Evolutionary conservation across 2,329 filamentous ascomycete genomes (phyloP).

Genomic region (Aspergillus sp.): DNA sequence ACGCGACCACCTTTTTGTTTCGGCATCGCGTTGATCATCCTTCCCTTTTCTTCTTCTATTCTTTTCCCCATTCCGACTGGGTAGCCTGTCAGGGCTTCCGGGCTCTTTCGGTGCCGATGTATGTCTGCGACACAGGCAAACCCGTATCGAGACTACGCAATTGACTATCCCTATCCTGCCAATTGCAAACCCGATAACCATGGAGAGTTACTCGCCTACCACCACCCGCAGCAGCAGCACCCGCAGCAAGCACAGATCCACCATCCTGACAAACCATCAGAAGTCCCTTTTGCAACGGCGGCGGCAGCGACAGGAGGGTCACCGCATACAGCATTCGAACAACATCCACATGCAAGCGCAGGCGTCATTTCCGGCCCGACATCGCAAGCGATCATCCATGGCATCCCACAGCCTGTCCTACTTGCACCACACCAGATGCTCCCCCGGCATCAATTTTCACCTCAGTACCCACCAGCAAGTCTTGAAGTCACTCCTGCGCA

Average conservation of each 20-base stretch:
- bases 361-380: conserved; percentile 26
- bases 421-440: conserved; percentile 26
- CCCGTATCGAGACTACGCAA: conserved; percentile 71
- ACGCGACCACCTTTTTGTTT: not conserved
- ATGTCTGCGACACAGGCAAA: conserved; percentile 65
- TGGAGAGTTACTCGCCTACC: conserved; percentile 59
- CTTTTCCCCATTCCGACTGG: conserved; percentile 9
- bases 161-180: conserved; percentile 65
- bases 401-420: conserved; percentile 28
- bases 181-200: conserved; percentile 59
- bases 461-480: conserved; percentile 27
- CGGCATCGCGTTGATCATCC: not conserved
- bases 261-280: conserved; percentile 28
- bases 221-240: conserved; percentile 21
- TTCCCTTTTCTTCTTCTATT: conserved; percentile 3
- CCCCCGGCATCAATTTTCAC: conserved; percentile 23
- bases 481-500: conserved; percentile 27
- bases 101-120: conserved; percentile 71
- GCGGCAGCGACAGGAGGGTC: conserved; percentile 19
- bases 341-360: conserved; percentile 35
- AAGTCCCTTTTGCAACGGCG: conserved; percentile 25
- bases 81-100: conserved; percentile 58
- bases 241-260: conserved; percentile 34
- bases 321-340: conserved; percentile 30
- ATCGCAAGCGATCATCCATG: conserved; percentile 23